A percentile compares a stretch with the other conserved stretches of the same genome.
phyloP scores from a whole-genome alignment of 352 stramenopile species.

The Hyaloperonospora arabidopsidis region DNA sequence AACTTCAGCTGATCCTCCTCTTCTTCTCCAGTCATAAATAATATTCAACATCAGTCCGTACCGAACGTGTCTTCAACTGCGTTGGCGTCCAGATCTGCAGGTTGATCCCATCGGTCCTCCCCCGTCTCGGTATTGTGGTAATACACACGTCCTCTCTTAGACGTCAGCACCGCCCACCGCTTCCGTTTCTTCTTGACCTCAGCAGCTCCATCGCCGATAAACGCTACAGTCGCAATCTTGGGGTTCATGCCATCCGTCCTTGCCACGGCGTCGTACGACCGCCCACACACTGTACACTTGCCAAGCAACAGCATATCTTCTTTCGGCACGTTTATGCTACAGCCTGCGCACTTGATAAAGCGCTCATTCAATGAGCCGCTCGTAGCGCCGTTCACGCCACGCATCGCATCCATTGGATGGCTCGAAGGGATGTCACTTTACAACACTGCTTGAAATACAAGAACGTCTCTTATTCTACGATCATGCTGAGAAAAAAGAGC shows the following conservation, averaged over 20 bases:
- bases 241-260: constrained; percentile 20
- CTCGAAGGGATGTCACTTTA: too few species aligned
- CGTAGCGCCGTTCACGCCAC: constrained; percentile 47
- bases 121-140: constrained; percentile 81
- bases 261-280: constrained; percentile 31
- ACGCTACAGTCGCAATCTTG: constrained; percentile 37
- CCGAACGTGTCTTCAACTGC: constrained; percentile 52
- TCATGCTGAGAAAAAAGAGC: constrained; percentile 3
- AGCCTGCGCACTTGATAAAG: constrained; percentile 73
- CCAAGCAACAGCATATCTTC: constrained; percentile 60
- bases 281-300: constrained; percentile 51
- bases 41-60: constrained; percentile 9
- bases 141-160: constrained; percentile 58
- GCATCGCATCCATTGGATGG: constrained; percentile 28
- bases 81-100: constrained; percentile 54
- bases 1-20: neutral
- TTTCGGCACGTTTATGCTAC: constrained; percentile 73
- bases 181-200: constrained; percentile 31
- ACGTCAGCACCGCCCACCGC: constrained; percentile 59
- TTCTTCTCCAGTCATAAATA: too few species aligned
- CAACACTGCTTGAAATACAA: too few species aligned
- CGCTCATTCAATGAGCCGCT: constrained; percentile 58
- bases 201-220: constrained; percentile 11
- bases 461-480: too few species aligned
- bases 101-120: constrained; percentile 72